These are phyloP conservation scores for Talaromyces proteolyticus DNA, from an alignment of 495 filamentous ascomycete species.

Conservation along the genomic window DNA sequence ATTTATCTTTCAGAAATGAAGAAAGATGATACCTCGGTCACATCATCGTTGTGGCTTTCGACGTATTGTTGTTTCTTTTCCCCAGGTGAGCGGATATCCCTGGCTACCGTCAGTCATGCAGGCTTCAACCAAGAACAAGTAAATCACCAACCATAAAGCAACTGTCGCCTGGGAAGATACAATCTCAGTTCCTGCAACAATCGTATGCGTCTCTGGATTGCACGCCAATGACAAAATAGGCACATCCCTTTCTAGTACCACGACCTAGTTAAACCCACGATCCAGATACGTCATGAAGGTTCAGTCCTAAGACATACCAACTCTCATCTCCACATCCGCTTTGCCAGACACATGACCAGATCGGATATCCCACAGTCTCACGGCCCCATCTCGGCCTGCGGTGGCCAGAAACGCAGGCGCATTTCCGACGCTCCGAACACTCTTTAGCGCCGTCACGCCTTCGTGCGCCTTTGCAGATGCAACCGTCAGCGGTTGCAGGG, in stretches of 20 bases:
- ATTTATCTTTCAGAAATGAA: neutral
- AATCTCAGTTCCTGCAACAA: conserved; percentile 78
- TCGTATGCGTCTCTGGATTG: conserved; percentile 45
- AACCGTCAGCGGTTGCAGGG: conserved; percentile 28
- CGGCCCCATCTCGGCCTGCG: conserved; percentile 42
- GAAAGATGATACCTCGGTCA: conserved; percentile 63
- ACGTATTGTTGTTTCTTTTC: conserved; percentile 56
- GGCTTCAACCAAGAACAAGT: neutral
- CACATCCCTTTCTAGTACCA: conserved; percentile 31
- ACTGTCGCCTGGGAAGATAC: conserved; percentile 66
- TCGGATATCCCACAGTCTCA: conserved; percentile 42
- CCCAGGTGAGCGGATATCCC: conserved; percentile 60
- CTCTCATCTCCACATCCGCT: conserved; percentile 30
- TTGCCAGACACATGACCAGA: conserved; percentile 15
- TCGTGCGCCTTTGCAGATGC: conserved; percentile 28
- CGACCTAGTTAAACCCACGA: too few relatives aligned
- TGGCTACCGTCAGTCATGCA: conserved; percentile 28
- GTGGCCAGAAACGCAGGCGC: conserved; percentile 29
- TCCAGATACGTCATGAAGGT: too few relatives aligned
- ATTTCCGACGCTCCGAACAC: conserved; percentile 17
- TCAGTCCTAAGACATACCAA: conserved; percentile 33
- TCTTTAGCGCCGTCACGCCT: conserved; percentile 38
- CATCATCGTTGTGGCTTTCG: conserved; percentile 88
- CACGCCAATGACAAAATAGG: conserved; percentile 67
- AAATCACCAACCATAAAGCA: conserved; percentile 57